Conservation (phyloP, 352 stramenopile species). For the Pythium apleroticum region DNA sequence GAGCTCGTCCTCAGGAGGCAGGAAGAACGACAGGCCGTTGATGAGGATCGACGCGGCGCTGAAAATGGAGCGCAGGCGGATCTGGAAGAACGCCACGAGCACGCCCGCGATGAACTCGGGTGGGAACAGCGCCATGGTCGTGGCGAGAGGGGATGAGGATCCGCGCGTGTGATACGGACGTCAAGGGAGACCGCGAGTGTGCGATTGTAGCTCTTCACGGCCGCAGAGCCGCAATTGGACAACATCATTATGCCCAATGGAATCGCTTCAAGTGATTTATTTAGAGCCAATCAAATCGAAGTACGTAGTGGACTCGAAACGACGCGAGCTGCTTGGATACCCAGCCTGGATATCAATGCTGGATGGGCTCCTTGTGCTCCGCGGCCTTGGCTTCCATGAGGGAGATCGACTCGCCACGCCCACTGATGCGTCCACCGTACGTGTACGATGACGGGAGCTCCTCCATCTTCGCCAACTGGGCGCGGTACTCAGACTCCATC, state of each 20-base stretch:
- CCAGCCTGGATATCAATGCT: background rate
- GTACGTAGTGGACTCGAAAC: background rate
- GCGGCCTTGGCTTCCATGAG: background rate
- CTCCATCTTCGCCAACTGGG: background rate
- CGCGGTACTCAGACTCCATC: too few relatives aligned
- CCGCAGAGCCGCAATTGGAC: background rate
- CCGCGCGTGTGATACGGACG: background rate
- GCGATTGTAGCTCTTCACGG: background rate
- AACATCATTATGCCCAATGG: background rate
- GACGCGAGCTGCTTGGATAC: background rate
- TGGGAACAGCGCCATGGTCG: slow-evolving; percentile 66
- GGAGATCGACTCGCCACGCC: background rate
- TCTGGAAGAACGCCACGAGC: slow-evolving; percentile 65
- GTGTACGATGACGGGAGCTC: background rate
- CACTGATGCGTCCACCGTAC: background rate
- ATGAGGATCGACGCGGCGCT: slow-evolving; percentile 58
- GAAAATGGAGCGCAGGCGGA: slow-evolving; percentile 62
- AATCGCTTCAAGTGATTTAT: background rate
- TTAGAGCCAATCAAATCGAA: background rate
- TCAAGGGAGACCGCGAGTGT: background rate
- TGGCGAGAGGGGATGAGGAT: background rate
- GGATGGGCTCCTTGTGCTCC: background rate
- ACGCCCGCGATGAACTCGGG: slow-evolving; percentile 74
- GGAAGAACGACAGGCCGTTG: slow-evolving; percentile 70
- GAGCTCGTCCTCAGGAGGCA: slow-evolving; percentile 72